A percentile compares a stretch with the other conserved stretches of the same genome.
phyloP scores from a whole-genome alignment of 2,329 filamentous ascomycete species.

The Cordyceps cicadae region DNA sequence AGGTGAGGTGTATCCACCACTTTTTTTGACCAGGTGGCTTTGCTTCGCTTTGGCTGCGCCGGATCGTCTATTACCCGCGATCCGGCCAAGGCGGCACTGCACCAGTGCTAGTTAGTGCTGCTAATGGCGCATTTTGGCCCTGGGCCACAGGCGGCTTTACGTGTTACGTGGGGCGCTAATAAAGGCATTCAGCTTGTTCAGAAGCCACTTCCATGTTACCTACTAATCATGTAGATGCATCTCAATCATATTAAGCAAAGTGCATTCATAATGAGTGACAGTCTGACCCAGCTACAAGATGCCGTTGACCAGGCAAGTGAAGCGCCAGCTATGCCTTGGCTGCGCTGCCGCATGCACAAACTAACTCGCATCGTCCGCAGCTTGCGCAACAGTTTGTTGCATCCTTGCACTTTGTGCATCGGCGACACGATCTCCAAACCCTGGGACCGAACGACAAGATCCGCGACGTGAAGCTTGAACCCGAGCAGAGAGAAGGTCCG shows the following conservation, averaged over 20 bases:
- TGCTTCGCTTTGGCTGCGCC: conserved; percentile 8
- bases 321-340: too few relatives aligned
- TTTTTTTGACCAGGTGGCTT: conserved; percentile 17
- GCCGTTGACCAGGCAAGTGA: conserved; percentile 65
- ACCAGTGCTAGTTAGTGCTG: neutral
- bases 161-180: neutral
- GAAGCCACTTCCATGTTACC: neutral
- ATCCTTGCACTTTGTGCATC: conserved; percentile 56
- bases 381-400: conserved; percentile 62
- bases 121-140: neutral
- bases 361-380: conserved; percentile 28
- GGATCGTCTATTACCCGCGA: conserved; percentile 25
- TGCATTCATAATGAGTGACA: conserved; percentile 54
- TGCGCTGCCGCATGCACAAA: neutral
- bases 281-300: conserved; percentile 77
- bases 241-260: neutral
- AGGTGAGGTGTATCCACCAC: too few relatives aligned
- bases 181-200: neutral
- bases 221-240: too few relatives aligned
- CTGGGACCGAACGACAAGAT: conserved; percentile 51
- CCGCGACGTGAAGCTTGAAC: conserved; percentile 48
- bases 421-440: conserved; percentile 58
- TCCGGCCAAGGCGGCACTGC: conserved; percentile 6
- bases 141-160: neutral
- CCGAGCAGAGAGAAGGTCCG: conserved; percentile 43